phyloP scores from a whole-genome alignment of 148 eudicot genomes.

The Fagopyrum homotropicum region DNA sequence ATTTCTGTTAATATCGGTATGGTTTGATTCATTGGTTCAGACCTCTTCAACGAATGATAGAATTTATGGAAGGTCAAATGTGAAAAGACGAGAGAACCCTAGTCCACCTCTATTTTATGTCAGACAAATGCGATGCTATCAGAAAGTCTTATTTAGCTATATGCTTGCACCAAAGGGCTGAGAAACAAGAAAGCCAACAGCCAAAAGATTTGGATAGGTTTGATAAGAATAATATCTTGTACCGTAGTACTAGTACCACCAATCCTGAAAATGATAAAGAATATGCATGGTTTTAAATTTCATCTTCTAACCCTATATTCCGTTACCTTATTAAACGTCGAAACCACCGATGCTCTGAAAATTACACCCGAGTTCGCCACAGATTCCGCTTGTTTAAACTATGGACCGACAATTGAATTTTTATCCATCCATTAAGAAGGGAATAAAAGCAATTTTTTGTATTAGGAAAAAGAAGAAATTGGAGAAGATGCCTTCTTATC shows the following conservation, averaged over 20 bases:
- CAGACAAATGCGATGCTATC: too few species aligned
- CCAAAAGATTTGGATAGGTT: neutral
- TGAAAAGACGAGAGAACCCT: neutral
- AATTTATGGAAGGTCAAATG: neutral
- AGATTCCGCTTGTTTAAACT: neutral
- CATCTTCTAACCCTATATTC: neutral
- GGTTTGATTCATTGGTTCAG: too few species aligned
- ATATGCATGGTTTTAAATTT: neutral
- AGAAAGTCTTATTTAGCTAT: too few species aligned
- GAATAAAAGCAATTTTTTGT: neutral
- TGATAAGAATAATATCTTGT: neutral
- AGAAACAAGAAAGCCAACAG: neutral
- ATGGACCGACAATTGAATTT: neutral
- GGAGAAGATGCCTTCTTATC: slow-evolving; percentile 11
- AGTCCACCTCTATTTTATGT: neutral
- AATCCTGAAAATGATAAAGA: neutral
- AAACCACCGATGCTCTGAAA: neutral
- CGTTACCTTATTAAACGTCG: neutral
- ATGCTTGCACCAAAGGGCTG: too few species aligned
- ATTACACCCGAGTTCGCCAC: neutral
- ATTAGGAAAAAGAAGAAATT: neutral
- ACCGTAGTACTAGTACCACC: too few species aligned
- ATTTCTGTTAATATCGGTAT: too few species aligned
- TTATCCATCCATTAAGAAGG: neutral
- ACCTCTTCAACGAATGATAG: too few species aligned